Percentiles rank a stretch among this genome's conserved stretches.
Conservation (phyloP, 495 filamentous ascomycete species). For the Wilcoxina mikolae region DNA sequence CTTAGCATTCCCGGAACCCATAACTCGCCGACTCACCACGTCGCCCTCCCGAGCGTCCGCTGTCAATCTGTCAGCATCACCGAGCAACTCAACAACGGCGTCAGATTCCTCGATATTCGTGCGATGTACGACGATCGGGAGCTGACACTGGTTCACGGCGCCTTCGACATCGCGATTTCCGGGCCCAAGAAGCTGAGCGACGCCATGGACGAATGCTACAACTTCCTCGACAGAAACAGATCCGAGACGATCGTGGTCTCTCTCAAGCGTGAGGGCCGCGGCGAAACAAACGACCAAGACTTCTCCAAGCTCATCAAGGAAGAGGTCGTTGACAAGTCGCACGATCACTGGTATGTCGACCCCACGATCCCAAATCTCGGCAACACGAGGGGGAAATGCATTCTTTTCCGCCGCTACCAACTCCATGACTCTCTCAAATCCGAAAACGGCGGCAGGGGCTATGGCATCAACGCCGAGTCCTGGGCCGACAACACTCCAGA, state of each 20-base stretch:
- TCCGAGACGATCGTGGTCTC: conserved; percentile 73
- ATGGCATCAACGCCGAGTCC: conserved; percentile 62
- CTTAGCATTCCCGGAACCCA: conserved; percentile 92
- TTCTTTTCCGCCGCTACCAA: conserved; percentile 68
- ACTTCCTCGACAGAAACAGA: conserved; percentile 64
- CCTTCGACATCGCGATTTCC: conserved; percentile 59
- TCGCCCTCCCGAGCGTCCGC: conserved; percentile 78
- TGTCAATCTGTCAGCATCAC: conserved; percentile 70
- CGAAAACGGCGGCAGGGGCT: conserved; percentile 39
- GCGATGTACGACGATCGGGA: conserved; percentile 41
- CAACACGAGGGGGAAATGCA: conserved; percentile 65
- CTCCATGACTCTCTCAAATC: conserved; percentile 34
- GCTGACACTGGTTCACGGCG: conserved; percentile 57
- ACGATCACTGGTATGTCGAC: conserved; percentile 60
- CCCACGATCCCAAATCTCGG: conserved; percentile 69
- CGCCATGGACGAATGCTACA: conserved; percentile 50
- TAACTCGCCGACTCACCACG: conserved; percentile 73
- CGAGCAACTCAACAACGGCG: conserved; percentile 73
- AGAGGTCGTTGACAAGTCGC: conserved; percentile 47
- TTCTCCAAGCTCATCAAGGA: conserved; percentile 54
- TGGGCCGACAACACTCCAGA: conserved; percentile 88
- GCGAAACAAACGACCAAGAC: conserved; percentile 62
- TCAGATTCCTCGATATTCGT: conserved; percentile 88
- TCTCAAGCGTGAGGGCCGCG: conserved; percentile 79
- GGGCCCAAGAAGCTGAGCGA: conserved; percentile 55